A percentile compares a stretch with the other conserved stretches of the same genome.
Evolutionary conservation across 495 filamentous ascomycete genomes (phyloP).

Genomic region (Chaetomium tenue): DNA sequence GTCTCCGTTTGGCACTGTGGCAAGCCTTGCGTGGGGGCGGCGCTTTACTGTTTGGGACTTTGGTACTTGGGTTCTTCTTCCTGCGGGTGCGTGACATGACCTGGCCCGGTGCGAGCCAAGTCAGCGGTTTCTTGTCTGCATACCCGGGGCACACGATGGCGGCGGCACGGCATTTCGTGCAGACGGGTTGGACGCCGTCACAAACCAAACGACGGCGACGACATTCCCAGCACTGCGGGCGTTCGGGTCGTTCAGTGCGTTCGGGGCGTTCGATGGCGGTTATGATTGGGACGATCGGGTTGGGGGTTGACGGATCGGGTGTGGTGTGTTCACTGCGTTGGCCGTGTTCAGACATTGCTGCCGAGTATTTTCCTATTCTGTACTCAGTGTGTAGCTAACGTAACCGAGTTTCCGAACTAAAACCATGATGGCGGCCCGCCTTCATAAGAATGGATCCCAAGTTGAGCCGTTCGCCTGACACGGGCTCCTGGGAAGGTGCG

Average conservation of each 20-base stretch:
- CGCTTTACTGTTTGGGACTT: too few relatives aligned
- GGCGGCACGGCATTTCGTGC: slow-evolving; percentile 31
- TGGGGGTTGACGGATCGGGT: neutral
- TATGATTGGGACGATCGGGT: neutral
- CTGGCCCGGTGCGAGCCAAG: slow-evolving; percentile 35
- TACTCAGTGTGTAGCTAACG: neutral
- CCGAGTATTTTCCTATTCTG: slow-evolving; percentile 6
- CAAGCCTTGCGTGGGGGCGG: neutral
- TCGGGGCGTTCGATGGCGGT: too few relatives aligned
- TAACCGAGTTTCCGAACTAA: neutral
- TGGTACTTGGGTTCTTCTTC: slow-evolving; percentile 1
- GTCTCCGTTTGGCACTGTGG: neutral
- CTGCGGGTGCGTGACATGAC: slow-evolving; percentile 29
- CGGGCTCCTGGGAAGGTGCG: too few relatives aligned
- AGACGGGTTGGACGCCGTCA: slow-evolving; percentile 35
- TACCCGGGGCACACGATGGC: slow-evolving; percentile 40
- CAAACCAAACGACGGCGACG: slow-evolving; percentile 40
- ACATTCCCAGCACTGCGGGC: slow-evolving; percentile 44
- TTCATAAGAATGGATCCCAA: neutral
- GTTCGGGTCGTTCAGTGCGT: too few relatives aligned
- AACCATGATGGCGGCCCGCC: neutral
- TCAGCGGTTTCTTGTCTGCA: slow-evolving; percentile 35
- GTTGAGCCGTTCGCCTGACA: neutral
- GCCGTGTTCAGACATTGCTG: slow-evolving; percentile 13
- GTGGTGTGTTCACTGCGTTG: neutral